phyloP scores from a whole-genome alignment of 805 yeast genomes.

The Priceomyces medius region DNA sequence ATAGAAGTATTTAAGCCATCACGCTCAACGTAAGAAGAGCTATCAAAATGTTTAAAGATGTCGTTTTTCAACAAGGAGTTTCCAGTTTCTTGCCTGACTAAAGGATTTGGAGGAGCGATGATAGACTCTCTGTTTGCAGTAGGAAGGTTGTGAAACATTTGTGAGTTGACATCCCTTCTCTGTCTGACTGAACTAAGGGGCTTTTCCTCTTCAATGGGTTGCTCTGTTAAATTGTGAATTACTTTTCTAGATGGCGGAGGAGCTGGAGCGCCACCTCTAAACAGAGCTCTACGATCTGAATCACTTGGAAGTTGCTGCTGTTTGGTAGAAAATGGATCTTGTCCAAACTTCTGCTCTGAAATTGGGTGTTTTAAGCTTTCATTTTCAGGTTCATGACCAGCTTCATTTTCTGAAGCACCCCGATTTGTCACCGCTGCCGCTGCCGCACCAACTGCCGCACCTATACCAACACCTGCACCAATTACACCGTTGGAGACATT shows the following conservation, averaged over 20 bases:
- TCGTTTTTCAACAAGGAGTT: constrained; percentile 26
- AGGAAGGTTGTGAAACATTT: constrained; percentile 46
- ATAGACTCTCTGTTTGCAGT: constrained; percentile 36
- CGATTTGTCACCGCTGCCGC: constrained; percentile 10
- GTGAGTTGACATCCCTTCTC: constrained; percentile 46
- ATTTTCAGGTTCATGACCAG: neutral
- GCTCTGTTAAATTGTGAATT: constrained; percentile 20
- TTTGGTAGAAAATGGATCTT: neutral
- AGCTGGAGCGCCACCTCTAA: constrained; percentile 28
- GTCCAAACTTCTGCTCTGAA: neutral
- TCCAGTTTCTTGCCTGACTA: constrained; percentile 41
- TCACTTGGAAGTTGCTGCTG: neutral
- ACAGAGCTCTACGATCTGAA: neutral
- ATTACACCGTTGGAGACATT: neutral
- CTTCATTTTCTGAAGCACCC: constrained; percentile 9
- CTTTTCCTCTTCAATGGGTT: constrained; percentile 14
- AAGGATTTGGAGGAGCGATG: constrained; percentile 16
- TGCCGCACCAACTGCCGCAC: constrained; percentile 16
- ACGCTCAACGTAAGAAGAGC: constrained; percentile 42
- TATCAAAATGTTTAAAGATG: constrained; percentile 22
- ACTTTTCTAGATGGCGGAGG: constrained; percentile 61
- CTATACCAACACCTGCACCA: constrained; percentile 10
- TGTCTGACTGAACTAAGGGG: constrained; percentile 26
- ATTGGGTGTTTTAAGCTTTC: neutral
- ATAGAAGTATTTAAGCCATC: constrained; percentile 78